phyloP scores from a whole-genome alignment of 176 grass and related monocot genomes.

The Cenchrus americanus region DNA sequence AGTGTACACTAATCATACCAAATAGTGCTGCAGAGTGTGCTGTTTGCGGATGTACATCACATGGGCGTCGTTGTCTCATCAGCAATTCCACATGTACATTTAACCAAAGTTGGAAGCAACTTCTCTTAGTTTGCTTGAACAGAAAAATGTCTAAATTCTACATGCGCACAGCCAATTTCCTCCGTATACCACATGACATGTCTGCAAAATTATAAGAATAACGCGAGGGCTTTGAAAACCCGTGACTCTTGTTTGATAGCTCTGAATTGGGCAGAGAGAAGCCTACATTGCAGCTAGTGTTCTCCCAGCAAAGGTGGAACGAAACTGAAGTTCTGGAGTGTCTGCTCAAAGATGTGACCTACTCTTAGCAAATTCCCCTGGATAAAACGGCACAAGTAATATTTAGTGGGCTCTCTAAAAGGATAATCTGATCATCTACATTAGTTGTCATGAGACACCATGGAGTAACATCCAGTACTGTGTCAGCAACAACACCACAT shows the following conservation, averaged over 20 bases:
- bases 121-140: no score
- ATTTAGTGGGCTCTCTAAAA: background rate
- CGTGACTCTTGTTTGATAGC: background rate
- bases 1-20: background rate
- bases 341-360: constrained; percentile 88
- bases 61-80: constrained; percentile 12
- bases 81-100: background rate
- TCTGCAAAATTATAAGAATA: background rate
- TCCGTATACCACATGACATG: background rate
- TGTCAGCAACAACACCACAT: background rate
- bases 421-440: no score
- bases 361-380: constrained; percentile 69
- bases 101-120: no score
- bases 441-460: background rate
- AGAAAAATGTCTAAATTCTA: background rate
- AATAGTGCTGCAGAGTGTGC: background rate
- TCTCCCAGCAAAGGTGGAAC: constrained; percentile 65
- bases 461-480: background rate
- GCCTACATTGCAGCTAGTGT: constrained; percentile 16
- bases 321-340: constrained; percentile 70
- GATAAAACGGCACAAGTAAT: constrained; percentile 5
- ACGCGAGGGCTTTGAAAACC: background rate
- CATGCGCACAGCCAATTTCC: background rate
- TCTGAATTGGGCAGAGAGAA: background rate
- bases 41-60: constrained; percentile 26